These are phyloP conservation scores for Letharia columbiana DNA, from an alignment of 495 filamentous ascomycete genomes.

Conservation along the genomic window DNA sequence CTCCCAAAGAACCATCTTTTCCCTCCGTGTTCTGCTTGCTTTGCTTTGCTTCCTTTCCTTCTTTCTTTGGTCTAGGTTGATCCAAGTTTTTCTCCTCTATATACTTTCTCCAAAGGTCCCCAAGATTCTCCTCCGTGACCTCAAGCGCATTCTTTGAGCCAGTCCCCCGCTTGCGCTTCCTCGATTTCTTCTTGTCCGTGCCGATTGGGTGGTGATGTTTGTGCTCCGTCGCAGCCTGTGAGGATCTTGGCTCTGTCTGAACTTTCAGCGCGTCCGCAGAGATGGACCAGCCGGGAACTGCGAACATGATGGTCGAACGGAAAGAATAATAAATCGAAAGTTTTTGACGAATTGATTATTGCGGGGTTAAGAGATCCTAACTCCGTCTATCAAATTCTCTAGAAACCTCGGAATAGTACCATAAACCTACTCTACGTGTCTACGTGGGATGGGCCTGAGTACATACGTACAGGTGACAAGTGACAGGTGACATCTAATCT, in stretches of 20 bases:
- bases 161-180: conserved; percentile 47
- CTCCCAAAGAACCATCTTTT: neutral
- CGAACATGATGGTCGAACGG: conserved; percentile 57
- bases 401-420: too few relatives aligned
- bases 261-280: conserved; percentile 58
- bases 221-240: conserved; percentile 21
- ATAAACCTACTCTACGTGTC: too few relatives aligned
- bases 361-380: neutral
- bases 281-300: conserved; percentile 84
- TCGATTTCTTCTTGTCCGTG: conserved; percentile 33
- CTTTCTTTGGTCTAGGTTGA: conserved; percentile 38
- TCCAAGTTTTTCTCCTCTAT: conserved; percentile 47
- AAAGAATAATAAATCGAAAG: neutral
- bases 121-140: conserved; percentile 63
- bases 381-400: neutral
- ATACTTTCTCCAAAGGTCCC: conserved; percentile 65
- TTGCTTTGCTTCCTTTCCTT: conserved; percentile 29
- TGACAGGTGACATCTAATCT: neutral
- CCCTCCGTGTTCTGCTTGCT: conserved; percentile 13
- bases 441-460: neutral
- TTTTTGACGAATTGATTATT: neutral
- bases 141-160: conserved; percentile 35
- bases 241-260: conserved; percentile 45
- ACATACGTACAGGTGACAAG: neutral
- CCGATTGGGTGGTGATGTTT: conserved; percentile 25